Conservation (phyloP, 345 rosid species). For the Kernera saxatilis region DNA sequence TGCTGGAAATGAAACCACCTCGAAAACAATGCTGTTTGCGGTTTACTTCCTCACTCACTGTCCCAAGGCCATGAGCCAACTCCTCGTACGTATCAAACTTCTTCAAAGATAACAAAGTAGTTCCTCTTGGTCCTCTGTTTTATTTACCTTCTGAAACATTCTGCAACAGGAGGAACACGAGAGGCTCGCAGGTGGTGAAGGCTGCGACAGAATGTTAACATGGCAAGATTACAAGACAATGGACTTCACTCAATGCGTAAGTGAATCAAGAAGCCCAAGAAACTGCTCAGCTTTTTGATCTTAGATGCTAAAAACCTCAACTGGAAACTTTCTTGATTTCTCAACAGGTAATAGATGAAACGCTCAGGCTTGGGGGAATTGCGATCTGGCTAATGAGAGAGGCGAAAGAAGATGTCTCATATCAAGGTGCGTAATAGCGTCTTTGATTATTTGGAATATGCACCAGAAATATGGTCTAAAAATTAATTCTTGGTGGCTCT, state of each 20-base stretch:
- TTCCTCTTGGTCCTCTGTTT: background rate
- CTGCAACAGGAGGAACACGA: constrained; percentile 66
- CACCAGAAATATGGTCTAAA: background rate
- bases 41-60: constrained; percentile 68
- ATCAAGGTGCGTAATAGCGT: constrained; percentile 40
- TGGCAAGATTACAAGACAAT: constrained; percentile 84
- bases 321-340: background rate
- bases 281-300: background rate
- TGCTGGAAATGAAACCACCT: constrained; percentile 87
- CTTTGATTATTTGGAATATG: background rate
- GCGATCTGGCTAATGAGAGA: constrained; percentile 93
- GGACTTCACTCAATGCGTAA: constrained; percentile 85
- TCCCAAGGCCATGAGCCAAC: constrained; percentile 56
- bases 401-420: constrained; percentile 68
- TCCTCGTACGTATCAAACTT: constrained; percentile 37
- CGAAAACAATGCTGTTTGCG: constrained; percentile 82
- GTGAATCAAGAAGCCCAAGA: constrained; percentile 11
- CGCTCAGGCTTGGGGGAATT: constrained; percentile 80
- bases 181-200: constrained; percentile 22
- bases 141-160: background rate
- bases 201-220: constrained; percentile 42
- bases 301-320: background rate
- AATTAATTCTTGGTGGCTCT: background rate
- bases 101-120: background rate
- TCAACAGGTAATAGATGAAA: constrained; percentile 74